Evolutionary conservation across 2,329 filamentous ascomycete species (phyloP).

Genomic region (Elsinoe arachidis): DNA sequence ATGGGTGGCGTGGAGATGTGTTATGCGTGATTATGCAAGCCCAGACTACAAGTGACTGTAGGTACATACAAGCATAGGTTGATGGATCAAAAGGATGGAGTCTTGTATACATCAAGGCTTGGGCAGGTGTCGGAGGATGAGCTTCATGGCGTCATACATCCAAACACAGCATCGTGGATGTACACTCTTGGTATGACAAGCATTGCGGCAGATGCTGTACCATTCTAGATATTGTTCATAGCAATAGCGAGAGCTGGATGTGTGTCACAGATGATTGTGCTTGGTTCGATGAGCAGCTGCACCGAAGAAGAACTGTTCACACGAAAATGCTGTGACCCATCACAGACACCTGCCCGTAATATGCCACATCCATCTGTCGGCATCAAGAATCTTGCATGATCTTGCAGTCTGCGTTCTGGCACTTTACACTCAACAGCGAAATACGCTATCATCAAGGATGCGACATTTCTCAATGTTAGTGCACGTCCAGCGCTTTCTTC

Average conservation of each 20-base stretch:
- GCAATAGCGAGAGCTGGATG: too few relatives aligned
- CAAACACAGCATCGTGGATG: neutral
- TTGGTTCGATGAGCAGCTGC: too few relatives aligned
- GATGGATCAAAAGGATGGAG: neutral
- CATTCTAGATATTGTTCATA: neutral
- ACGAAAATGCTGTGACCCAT: too few relatives aligned
- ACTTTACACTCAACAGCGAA: too few relatives aligned
- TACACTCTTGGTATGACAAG: neutral
- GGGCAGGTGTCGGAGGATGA: neutral
- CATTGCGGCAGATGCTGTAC: neutral
- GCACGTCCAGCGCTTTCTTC: neutral
- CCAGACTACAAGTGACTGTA: neutral
- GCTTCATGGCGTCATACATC: conserved; percentile 12
- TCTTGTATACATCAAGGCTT: neutral
- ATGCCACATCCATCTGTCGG: too few relatives aligned
- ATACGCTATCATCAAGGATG: too few relatives aligned
- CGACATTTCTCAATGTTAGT: too few relatives aligned
- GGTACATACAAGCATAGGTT: neutral
- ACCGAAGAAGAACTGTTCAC: too few relatives aligned
- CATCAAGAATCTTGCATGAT: too few relatives aligned
- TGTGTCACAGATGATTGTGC: too few relatives aligned
- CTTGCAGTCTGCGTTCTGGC: too few relatives aligned
- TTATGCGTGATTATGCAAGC: conserved; percentile 5
- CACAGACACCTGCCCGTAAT: too few relatives aligned
- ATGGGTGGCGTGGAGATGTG: neutral